Evolutionary conservation across 768 basidiomycete genomes (phyloP), one percentile per base, ranked within the genome.

Genomic region (Tylopilus plumbeoviolaceoides): DNA sequence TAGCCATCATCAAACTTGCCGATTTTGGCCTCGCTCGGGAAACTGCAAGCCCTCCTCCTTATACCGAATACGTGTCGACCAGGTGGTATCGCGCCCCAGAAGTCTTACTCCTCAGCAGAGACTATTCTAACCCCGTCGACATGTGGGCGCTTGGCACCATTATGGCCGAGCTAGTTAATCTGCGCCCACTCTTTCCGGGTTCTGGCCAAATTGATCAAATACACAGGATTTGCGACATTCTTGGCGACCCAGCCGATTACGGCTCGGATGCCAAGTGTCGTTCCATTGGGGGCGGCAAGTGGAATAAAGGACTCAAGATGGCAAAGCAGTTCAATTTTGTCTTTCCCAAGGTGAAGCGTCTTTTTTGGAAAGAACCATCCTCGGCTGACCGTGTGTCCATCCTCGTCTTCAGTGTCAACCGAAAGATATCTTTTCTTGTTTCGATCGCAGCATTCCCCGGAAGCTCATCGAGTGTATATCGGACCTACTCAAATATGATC

Each of bases 61-160:
- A 98, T 67, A 98, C 97, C 25, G 97, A 98, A 74, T 98, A 99
- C 65, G 97, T 99, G 36, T 90, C 94, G 20, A 99, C 97, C n/a
- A 80, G 97, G 38, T 99, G 97, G 97, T 99, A 99, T 71, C 90
- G 97, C 53, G 97, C 97, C 0, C 97, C 97, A 15, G 97, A 99
- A 69, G 94, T 99, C 17, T 77, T 99, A 28, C 79, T 99, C 38
- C 78, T 91, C 55, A 92, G 91, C 63, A 81, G 85, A 51, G 89
- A 98, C 68, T 99, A 99, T 66, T 95, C 92, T 10, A 90, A 89
- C 63, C 94, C 97, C 5, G 95, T 99, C 23, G 97, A 99, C 64
- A 93, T 98, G 90, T 99, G 97, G 97, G 97, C 97, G 4, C 75
- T 99, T 49, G 97, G 97, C 15, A 95, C 97, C 7, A 99, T 99